phyloP scores from a whole-genome alignment of 2,329 filamentous ascomycete genomes.

The Aspergillus floridensis region DNA sequence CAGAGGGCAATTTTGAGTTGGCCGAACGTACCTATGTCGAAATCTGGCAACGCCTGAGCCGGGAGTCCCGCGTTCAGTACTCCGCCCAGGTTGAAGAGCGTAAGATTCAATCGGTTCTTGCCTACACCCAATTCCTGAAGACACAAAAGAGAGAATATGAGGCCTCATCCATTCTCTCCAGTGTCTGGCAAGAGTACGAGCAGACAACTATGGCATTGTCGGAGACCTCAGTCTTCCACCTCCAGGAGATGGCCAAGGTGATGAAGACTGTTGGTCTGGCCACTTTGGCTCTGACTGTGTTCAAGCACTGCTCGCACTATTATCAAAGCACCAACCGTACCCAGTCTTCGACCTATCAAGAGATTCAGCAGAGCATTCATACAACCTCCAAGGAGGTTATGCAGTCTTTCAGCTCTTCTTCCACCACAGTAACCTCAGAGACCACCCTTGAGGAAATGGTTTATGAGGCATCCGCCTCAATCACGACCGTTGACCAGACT shows the following conservation, averaged over 20 bases:
- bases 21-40: slow-evolving; percentile 51
- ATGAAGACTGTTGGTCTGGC: slow-evolving; percentile 49
- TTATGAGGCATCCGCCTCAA: slow-evolving; percentile 40
- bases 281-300: slow-evolving; percentile 47
- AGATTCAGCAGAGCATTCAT: slow-evolving; percentile 46
- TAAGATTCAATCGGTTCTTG: slow-evolving; percentile 48
- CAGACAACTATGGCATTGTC: slow-evolving; percentile 44
- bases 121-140: slow-evolving; percentile 49
- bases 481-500: slow-evolving; percentile 41
- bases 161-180: slow-evolving; percentile 46
- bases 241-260: slow-evolving; percentile 43
- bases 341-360: slow-evolving; percentile 35
- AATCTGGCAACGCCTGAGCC: slow-evolving; percentile 52
- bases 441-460: slow-evolving; percentile 46
- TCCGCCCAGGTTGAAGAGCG: slow-evolving; percentile 48
- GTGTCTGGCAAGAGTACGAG: slow-evolving; percentile 51
- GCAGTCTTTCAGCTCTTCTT: slow-evolving; percentile 35
- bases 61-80: slow-evolving; percentile 43
- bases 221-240: slow-evolving; percentile 37
- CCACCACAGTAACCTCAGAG: slow-evolving; percentile 41
- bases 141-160: slow-evolving; percentile 46
- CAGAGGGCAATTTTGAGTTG: slow-evolving; percentile 31
- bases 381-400: slow-evolving; percentile 45
- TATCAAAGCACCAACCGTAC: slow-evolving; percentile 42
- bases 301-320: slow-evolving; percentile 44